Conservation (phyloP, 2,329 filamentous ascomycete genomes). For the Fusarium heterosporum region DNA sequence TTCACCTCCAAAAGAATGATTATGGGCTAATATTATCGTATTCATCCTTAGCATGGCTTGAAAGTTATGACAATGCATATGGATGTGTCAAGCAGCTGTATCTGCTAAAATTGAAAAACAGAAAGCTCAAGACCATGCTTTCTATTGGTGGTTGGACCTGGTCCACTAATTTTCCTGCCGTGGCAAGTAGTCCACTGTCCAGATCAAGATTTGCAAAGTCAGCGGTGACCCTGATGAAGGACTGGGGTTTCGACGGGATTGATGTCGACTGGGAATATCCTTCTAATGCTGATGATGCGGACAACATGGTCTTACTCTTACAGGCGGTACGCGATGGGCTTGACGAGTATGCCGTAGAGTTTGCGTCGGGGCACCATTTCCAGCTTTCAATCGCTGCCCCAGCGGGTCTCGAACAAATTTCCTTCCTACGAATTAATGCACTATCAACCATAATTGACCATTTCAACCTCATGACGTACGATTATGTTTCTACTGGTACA, state of each 20-base stretch:
- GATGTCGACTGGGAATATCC: conserved; percentile 57
- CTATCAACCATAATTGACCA: conserved; percentile 64
- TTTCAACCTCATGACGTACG: conserved; percentile 78
- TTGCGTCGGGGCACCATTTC: conserved; percentile 59
- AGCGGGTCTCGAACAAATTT: conserved; percentile 59
- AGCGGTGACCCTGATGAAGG: conserved; percentile 75
- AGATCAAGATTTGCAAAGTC: conserved; percentile 76
- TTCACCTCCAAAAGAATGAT: conserved; percentile 61
- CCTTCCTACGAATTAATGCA: conserved; percentile 57
- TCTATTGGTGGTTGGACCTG: conserved; percentile 88
- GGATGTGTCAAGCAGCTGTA: conserved; percentile 82
- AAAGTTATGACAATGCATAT: conserved; percentile 80
- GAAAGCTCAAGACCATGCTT: conserved; percentile 79
- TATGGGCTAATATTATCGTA: too few relatives aligned
- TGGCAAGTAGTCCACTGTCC: conserved; percentile 67
- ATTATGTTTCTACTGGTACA: conserved; percentile 79
- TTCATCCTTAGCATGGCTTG: too few relatives aligned
- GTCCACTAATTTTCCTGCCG: conserved; percentile 76
- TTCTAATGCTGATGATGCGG: conserved; percentile 51
- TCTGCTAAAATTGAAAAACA: conserved; percentile 78
- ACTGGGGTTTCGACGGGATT: conserved; percentile 70
- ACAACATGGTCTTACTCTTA: conserved; percentile 57
- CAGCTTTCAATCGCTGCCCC: conserved; percentile 64
- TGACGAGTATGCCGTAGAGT: conserved; percentile 58
- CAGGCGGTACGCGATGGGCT: conserved; percentile 57